Base-by-base conservation (phyloP, 805 yeast genomes). In the Candida glaebosa region DNA sequence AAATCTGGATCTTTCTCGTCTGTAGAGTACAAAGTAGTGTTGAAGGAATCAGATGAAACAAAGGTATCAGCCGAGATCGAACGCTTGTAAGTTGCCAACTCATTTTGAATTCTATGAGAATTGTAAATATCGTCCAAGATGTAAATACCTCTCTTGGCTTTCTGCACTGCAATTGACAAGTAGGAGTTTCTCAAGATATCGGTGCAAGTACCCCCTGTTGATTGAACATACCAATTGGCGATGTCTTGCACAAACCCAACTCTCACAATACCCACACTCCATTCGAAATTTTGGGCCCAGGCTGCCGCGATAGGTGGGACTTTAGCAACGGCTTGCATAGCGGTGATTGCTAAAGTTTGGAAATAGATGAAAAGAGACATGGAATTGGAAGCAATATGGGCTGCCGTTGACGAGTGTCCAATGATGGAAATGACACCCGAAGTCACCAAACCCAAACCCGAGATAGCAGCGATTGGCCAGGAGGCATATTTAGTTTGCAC, bases 251-350 rank as follows among this genome's bases (percentile, higher is more conserved):
- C 84, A 55, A 89, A 87, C 10, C 65, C 62, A 5, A 81, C 79
- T 40, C 76, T 75, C 53, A 93, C 86, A 49, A 91, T 82, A 36
- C 99, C 99, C 78, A 91, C 78, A 1, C 97, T 82, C 98, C 98
- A 91, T 63, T 80, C 82, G 71, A 93, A 93, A 68, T 91, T 93
- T 65, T 91, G 96, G 24, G 95, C 82, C 99, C 99, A 91, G 2
- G 98, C 90, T 2, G 96, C 88, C 4, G 97, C 98, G 51, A 93
- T 90, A 2, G 99, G 99, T 2, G 99, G 99, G 16, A 88, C 86
- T 46, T 79, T 71, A 16, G 87, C 78, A 22, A 91, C 97, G 42
- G 95, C 96, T 89, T 89, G 84, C 96, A 93, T 90, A 14, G 96
- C 78, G 15, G 91, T 84, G 45, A 91, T 81, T 16, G 97, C 96